A percentile compares a stretch with the other conserved stretches of the same genome.
These are phyloP conservation scores for Gnomoniopsis smithogilvyi DNA, from an alignment of 2,329 filamentous ascomycete species.

Conservation along the genomic window DNA sequence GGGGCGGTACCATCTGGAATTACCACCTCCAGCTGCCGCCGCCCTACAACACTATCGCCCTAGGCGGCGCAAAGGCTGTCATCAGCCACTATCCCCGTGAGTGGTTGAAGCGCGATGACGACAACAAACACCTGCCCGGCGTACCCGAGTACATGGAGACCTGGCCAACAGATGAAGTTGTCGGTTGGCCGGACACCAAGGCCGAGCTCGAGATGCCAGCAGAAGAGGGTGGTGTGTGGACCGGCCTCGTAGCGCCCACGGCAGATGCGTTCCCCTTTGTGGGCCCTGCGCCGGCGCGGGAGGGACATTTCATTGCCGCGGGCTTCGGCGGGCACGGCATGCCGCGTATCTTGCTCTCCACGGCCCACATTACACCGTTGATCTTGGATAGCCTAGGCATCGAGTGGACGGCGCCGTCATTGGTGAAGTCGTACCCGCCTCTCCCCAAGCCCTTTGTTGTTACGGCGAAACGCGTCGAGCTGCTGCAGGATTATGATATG, in stretches of 20 bases:
- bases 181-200: constrained; percentile 22
- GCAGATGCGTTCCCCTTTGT: constrained; percentile 24
- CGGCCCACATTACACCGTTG: constrained; percentile 25
- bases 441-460: constrained; percentile 27
- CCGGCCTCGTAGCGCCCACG: constrained; percentile 22
- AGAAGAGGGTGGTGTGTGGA: constrained; percentile 27
- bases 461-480: constrained; percentile 25
- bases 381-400: constrained; percentile 22
- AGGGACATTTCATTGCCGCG: constrained; percentile 25
- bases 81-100: constrained; percentile 24
- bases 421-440: constrained; percentile 22
- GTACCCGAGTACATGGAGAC: constrained; percentile 26
- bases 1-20: constrained; percentile 28
- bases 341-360: constrained; percentile 29
- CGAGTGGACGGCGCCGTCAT: constrained; percentile 20
- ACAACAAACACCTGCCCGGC: constrained; percentile 25
- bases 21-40: constrained; percentile 30
- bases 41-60: constrained; percentile 27
- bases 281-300: constrained; percentile 23
- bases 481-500: constrained; percentile 18
- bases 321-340: constrained; percentile 28
- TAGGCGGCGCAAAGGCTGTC: constrained; percentile 26
- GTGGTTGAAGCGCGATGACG: constrained; percentile 23
- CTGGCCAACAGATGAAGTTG: constrained; percentile 26
- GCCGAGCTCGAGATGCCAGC: constrained; percentile 16